phyloP scores from a whole-genome alignment of 2,329 filamentous ascomycete species.

The Pestalotiopsis sp. region DNA sequence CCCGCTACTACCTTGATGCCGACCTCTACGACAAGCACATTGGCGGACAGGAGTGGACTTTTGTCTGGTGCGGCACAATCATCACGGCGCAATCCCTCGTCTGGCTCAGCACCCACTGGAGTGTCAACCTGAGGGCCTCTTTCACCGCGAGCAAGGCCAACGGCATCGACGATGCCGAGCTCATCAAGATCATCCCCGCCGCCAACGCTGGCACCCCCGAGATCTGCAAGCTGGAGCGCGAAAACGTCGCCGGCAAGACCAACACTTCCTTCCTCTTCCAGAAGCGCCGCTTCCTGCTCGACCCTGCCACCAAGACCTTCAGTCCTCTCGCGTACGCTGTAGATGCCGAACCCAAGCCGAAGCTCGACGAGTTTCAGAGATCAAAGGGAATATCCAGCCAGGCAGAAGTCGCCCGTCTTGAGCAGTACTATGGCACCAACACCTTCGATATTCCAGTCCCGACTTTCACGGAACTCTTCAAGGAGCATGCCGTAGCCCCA shows the following conservation, averaged over 20 bases:
- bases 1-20: constrained; percentile 81
- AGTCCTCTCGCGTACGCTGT: constrained; percentile 81
- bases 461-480: constrained; percentile 92
- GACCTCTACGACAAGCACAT: constrained; percentile 91
- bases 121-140: constrained; percentile 78
- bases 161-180: constrained; percentile 71
- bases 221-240: constrained; percentile 80
- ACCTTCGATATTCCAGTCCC: constrained; percentile 98
- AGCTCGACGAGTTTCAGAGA: constrained; percentile 76
- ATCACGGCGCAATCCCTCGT: constrained; percentile 84
- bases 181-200: constrained; percentile 91
- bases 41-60: constrained; percentile 95
- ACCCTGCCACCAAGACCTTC: constrained; percentile 73
- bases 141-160: constrained; percentile 79
- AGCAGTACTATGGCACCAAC: constrained; percentile 94
- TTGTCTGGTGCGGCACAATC: constrained; percentile 89
- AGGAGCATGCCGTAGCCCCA: constrained; percentile 96
- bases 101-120: constrained; percentile 98
- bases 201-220: constrained; percentile 88
- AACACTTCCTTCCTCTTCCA: constrained; percentile 93
- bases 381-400: constrained; percentile 74
- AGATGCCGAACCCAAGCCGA: constrained; percentile 82
- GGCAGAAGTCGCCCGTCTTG: constrained; percentile 76
- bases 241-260: constrained; percentile 74
- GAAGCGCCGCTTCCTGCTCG: constrained; percentile 93